phyloP scores from a whole-genome alignment of 2,329 filamentous ascomycete genomes.

The Alternaria ventricosa region DNA sequence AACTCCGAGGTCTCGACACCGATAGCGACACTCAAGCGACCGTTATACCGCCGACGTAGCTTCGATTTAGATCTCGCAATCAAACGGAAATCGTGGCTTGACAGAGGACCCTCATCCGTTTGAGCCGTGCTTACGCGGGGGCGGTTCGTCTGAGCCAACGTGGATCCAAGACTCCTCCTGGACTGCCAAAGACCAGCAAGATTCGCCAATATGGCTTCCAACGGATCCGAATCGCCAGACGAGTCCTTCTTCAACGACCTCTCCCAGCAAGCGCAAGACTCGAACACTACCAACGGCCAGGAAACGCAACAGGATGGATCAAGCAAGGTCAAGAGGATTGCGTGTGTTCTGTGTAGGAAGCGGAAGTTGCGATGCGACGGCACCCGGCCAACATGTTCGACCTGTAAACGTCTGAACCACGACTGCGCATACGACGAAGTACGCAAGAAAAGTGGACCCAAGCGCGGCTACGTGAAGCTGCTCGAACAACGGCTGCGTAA shows the following conservation, averaged over 20 bases:
- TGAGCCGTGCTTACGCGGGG: conserved; percentile 29
- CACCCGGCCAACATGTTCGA: conserved; percentile 81
- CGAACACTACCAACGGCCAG: conserved; percentile 49
- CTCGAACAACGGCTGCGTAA: conserved; percentile 90
- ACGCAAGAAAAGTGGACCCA: conserved; percentile 91
- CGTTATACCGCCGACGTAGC: not conserved
- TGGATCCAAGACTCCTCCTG: conserved; percentile 12
- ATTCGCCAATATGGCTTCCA: conserved; percentile 35
- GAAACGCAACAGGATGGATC: conserved; percentile 54
- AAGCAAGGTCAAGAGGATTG: conserved; percentile 76
- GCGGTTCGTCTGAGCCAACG: conserved; percentile 2
- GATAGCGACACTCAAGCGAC: not conserved
- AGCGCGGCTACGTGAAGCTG: conserved; percentile 92
- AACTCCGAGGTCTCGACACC: not conserved
- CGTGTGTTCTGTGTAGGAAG: conserved; percentile 92
- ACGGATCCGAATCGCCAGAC: conserved; percentile 48
- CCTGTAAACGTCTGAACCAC: conserved; percentile 85
- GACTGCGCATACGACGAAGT: conserved; percentile 91
- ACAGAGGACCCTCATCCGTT: not conserved
- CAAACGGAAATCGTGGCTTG: not conserved
- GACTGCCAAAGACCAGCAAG: not conserved
- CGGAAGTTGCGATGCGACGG: conserved; percentile 93
- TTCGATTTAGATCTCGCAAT: not conserved
- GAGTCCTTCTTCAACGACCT: conserved; percentile 64
- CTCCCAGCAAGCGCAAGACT: conserved; percentile 51